A percentile compares a stretch with the other conserved stretches of the same genome.
Conservation (phyloP, 306 rosid genomes). For the Sechiopsis laciniata region DNA sequence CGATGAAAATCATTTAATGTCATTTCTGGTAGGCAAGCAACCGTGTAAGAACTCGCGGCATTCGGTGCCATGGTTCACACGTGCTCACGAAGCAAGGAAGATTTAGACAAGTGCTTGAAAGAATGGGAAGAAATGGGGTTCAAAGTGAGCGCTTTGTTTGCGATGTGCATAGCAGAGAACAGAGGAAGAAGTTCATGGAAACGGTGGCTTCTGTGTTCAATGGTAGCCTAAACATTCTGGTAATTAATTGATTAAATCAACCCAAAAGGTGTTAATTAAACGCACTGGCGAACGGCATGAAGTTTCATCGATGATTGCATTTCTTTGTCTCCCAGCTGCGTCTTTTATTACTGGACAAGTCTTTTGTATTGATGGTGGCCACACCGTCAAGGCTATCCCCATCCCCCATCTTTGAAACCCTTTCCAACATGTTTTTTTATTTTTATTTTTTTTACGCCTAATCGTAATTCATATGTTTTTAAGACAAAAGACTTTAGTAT, state of each 20-base stretch:
- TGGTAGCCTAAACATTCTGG: slow-evolving; percentile 45
- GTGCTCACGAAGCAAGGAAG: slow-evolving; percentile 37
- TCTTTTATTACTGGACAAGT: slow-evolving; percentile 52
- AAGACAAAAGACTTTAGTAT: too few species aligned
- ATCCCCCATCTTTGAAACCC: not conserved
- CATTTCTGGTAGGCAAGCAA: slow-evolving; percentile 27
- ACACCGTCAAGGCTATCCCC: slow-evolving; percentile 26
- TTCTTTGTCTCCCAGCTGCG: slow-evolving; percentile 60
- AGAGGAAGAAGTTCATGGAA: slow-evolving; percentile 34
- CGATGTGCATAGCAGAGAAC: slow-evolving; percentile 27
- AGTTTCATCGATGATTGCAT: slow-evolving; percentile 45
- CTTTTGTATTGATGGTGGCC: slow-evolving; percentile 53
- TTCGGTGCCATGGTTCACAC: slow-evolving; percentile 42
- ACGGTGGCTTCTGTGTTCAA: slow-evolving; percentile 32
- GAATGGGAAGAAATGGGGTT: slow-evolving; percentile 43
- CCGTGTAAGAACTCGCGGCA: slow-evolving; percentile 46
- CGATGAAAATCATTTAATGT: not conserved
- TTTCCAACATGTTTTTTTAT: too few species aligned
- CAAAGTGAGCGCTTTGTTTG: slow-evolving; percentile 37
- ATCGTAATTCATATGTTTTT: too few species aligned
- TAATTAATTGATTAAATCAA: too few species aligned
- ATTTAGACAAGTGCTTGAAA: slow-evolving; percentile 24
- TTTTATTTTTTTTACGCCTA: too few species aligned
- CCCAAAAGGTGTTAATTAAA: not conserved
- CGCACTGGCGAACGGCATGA: slow-evolving; percentile 41